phyloP scores from a whole-genome alignment of 75 land plant genomes.

The Ceratopteris richardii region DNA sequence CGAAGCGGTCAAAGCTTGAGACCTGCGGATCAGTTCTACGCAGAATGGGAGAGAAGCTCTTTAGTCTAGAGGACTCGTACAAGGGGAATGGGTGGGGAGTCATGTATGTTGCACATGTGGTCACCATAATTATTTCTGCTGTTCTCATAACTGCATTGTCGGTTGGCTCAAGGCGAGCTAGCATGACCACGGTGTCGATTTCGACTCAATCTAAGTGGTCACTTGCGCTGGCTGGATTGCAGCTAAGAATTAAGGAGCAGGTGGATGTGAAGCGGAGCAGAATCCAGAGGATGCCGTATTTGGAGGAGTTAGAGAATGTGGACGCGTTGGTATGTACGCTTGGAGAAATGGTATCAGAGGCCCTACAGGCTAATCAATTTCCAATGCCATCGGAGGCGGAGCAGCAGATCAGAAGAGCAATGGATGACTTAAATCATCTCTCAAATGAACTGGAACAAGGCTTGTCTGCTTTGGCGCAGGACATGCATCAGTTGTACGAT shows the following conservation, averaged over 20 bases:
- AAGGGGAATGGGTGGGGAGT: neutral
- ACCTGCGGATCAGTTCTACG: neutral
- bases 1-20: neutral
- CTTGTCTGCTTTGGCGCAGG: neutral
- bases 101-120: neutral
- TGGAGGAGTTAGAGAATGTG: conserved; percentile 1
- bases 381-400: neutral
- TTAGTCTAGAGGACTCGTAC: neutral
- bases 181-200: neutral
- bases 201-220: neutral
- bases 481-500: neutral
- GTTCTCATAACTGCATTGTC: neutral
- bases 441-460: neutral
- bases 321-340: neutral
- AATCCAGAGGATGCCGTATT: neutral
- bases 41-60: neutral
- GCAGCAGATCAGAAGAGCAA: neutral
- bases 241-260: neutral
- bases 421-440: neutral
- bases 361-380: neutral
- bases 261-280: neutral
- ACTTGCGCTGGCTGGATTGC: neutral
- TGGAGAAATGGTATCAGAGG: neutral
- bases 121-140: neutral
- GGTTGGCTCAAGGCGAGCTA: neutral